These are phyloP conservation scores for Pseudogymnoascus pannorum DNA, from an alignment of 2,329 filamentous ascomycete species.

Conservation along the genomic window DNA sequence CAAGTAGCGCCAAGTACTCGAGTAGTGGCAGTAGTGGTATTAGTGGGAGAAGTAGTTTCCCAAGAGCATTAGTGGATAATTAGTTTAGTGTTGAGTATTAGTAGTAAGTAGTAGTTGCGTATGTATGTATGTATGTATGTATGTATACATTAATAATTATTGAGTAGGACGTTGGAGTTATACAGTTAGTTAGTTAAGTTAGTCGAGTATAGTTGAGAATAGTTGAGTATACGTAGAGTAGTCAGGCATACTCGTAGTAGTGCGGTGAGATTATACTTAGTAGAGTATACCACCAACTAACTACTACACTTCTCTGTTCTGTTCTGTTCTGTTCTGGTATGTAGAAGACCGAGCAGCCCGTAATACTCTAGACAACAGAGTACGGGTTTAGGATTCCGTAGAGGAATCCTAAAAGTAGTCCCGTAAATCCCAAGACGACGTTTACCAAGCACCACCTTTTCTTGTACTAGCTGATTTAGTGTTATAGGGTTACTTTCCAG, in stretches of 20 bases:
- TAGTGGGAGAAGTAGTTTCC: neutral
- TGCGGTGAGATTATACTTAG: neutral
- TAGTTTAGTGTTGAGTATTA: neutral
- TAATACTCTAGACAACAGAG: no score
- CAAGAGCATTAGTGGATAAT: neutral
- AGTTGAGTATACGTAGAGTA: neutral
- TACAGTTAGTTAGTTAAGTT: no score
- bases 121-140: neutral
- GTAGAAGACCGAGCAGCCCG: neutral
- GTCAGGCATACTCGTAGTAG: no score
- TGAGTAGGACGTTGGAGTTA: no score
- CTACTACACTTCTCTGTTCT: neutral
- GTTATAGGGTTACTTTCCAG: neutral
- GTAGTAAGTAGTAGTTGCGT: neutral
- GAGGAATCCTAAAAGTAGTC: no score
- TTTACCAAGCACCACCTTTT: constrained; percentile 4
- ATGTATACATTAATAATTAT: neutral
- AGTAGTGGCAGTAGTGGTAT: neutral
- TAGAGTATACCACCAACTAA: neutral
- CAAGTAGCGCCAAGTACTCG: neutral
- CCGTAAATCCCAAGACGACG: neutral
- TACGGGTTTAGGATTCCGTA: no score
- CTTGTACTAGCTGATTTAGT: neutral
- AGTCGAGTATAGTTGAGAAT: neutral
- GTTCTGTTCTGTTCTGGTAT: no score